Conservation (phyloP, 2,329 filamentous ascomycete genomes). For the Phialophora tarda region DNA sequence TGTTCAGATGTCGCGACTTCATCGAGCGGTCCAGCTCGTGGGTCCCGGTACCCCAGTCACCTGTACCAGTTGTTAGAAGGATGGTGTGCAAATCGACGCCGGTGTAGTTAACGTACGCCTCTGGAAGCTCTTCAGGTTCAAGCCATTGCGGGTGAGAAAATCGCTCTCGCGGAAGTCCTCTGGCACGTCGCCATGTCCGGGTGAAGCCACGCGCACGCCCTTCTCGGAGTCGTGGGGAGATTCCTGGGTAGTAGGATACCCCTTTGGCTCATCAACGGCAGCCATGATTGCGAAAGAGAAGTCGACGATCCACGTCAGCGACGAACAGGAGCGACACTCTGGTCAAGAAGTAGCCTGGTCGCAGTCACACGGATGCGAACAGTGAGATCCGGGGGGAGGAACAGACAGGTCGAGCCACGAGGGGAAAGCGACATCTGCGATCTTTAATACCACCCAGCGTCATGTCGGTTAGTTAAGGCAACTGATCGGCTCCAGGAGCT, state of each 20-base stretch:
- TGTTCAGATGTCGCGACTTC: slow-evolving; percentile 65
- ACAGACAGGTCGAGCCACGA: not conserved
- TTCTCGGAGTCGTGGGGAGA: slow-evolving; percentile 24
- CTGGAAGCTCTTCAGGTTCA: slow-evolving; percentile 40
- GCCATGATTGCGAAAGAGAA: not conserved
- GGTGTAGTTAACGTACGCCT: slow-evolving; percentile 27
- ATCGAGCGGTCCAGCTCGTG: slow-evolving; percentile 34
- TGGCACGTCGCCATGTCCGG: slow-evolving; percentile 25
- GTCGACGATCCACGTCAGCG: not conserved
- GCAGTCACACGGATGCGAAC: slow-evolving; percentile 3
- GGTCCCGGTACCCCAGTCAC: slow-evolving; percentile 19
- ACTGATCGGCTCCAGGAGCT: slow-evolving; percentile 10
- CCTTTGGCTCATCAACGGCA: slow-evolving; percentile 12
- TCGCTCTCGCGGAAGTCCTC: slow-evolving; percentile 32
- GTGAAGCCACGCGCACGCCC: slow-evolving; percentile 1
- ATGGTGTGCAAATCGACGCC: not conserved
- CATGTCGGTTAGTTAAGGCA: not conserved
- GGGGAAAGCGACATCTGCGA: not conserved
- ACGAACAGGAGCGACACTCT: not conserved
- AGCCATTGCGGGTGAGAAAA: slow-evolving; percentile 40
- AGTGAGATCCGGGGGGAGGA: not conserved
- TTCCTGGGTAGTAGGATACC: slow-evolving; percentile 3
- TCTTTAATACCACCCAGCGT: slow-evolving; percentile 16
- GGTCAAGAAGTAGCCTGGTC: not conserved
- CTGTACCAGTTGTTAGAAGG: slow-evolving; percentile 19